Evolutionary conservation across 2,329 filamentous ascomycete species (phyloP).

Genomic region (Talaromyces pinophilus): DNA sequence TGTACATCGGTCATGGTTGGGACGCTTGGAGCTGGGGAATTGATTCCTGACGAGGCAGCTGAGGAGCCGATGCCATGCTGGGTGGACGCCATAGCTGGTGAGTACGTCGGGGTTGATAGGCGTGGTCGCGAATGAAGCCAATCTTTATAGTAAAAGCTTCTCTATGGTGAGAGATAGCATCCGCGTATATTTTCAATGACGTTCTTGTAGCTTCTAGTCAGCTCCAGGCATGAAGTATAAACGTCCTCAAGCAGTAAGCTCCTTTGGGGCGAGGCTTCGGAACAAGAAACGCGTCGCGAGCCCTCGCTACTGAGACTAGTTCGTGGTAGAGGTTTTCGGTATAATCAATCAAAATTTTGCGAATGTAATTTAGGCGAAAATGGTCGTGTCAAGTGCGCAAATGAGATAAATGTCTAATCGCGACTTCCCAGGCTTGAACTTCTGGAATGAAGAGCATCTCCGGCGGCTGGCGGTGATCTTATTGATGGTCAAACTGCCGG

Average conservation of each 20-base stretch:
- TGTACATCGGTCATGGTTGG: constrained; percentile 35
- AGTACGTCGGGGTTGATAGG: neutral
- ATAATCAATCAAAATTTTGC: neutral
- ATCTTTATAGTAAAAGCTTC: neutral
- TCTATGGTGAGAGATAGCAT: neutral
- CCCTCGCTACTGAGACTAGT: neutral
- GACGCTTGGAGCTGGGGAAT: constrained; percentile 37
- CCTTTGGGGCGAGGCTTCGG: neutral
- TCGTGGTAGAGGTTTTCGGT: neutral
- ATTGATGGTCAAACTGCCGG: constrained; percentile 15
- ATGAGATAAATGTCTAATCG: neutral
- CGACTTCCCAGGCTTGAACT: neutral
- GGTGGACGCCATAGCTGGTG: constrained; percentile 34
- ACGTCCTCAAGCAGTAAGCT: neutral
- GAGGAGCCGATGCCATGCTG: constrained; percentile 36
- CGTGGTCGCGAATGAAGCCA: neutral
- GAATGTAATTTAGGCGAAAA: neutral
- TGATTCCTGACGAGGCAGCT: constrained; percentile 40
- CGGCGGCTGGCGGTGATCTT: neutral
- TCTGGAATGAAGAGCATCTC: neutral
- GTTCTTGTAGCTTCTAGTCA: neutral
- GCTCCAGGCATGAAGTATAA: neutral
- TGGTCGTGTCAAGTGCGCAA: neutral
- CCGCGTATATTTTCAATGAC: neutral
- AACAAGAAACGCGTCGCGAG: neutral